Base-by-base conservation (phyloP, 495 filamentous ascomycete genomes). In the Lophiotrema nucula region DNA sequence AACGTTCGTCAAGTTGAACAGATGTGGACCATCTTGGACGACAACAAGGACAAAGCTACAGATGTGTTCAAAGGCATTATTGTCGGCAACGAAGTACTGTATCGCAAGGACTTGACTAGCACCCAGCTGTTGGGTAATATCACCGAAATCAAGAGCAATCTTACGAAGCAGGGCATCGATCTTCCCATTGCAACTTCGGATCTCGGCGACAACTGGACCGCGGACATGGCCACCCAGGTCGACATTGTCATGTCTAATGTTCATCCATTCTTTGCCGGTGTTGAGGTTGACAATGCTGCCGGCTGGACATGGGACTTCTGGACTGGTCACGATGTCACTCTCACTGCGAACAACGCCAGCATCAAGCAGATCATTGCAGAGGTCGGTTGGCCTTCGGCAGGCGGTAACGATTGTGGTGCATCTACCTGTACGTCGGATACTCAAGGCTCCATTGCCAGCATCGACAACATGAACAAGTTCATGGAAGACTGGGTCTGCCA, bases 201-300 rank as follows among this genome's bases (percentile, higher is more conserved):
- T 72, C 79, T 98, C 3, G 93, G 93, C 15, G 87, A 92, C 59
- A 87, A 91, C 67, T 97, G 93, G 93, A 86, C 83, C 2, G 61
- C 76, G 1, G 66, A 76, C 0, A 79, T 98, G 15, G 85, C 88
- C 0, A 50, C 67, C 4, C 76, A 81, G 43, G 86, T 89, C 38
- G 93, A 97, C 62, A 81, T 88, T 58, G 83, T 97, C 68, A 97
- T 97, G 92, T 88, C 89, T 18, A 98, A 98, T 69, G 85, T 97
- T 28, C 93, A 98, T 71, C 93, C 93, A 1, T 97, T 98, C 79
- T 98, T 98, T 65, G 90, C 84, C 3, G 93, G 93, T 49, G 83
- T 89, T 39, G 75, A 77, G 13, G 85, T 81, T 13, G 75, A 81
- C 19, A 66, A 76, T 18, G 92, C 91, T 0, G 83, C 91, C 8